Evolutionary conservation across 2,329 filamentous ascomycete species (phyloP), one percentile per base, ranked within the genome.

Genomic region (Emmonsia crescens): DNA sequence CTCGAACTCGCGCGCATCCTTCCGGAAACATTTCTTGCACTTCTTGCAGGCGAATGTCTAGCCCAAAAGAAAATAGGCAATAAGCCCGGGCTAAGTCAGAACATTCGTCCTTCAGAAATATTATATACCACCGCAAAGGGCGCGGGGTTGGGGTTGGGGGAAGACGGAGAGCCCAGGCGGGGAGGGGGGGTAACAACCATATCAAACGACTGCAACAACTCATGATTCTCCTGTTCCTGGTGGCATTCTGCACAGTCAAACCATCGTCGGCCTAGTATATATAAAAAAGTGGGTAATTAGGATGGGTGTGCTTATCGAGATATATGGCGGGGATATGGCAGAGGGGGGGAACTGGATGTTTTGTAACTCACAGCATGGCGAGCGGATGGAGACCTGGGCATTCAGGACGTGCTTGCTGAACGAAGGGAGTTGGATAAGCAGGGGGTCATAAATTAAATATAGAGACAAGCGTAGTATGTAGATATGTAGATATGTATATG

Each of bases 241-340:
- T 99, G 94, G 79, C 94, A 99, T 74, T 96, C 89, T 66, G 90
- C 89, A 77, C 94, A 99, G 80, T 99, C 94, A 79, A 96, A 99
- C 95, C 95, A 99, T 81, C 96, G 21, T 14, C 19, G 56, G 36
- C 57, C 40, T 57, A 31, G n/a, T 40, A 49, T 52, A 48, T 27
- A 16, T 5, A 46, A 36, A 27, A 19, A 40, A 21, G 16, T 16
- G 33, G 54, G 9, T 38, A n/a, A n/a, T 40, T 56, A 24, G n/a
- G 21, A 40, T 8, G n/a, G n/a, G n/a, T n/a, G n/a, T n/a, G n/a
- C n/a, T n/a, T n/a, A n/a, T 51, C 24, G 24, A 51, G 48, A 57
- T 48, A 36, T 16, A 29, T 46, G 52, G n/a, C 4, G 6, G 52
- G 57, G n/a, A n/a, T n/a, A n/a, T n/a, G n/a, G n/a, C n/a, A n/a